phyloP scores from a whole-genome alignment of 2,329 filamentous ascomycete species.

The Apiospora hydei region DNA sequence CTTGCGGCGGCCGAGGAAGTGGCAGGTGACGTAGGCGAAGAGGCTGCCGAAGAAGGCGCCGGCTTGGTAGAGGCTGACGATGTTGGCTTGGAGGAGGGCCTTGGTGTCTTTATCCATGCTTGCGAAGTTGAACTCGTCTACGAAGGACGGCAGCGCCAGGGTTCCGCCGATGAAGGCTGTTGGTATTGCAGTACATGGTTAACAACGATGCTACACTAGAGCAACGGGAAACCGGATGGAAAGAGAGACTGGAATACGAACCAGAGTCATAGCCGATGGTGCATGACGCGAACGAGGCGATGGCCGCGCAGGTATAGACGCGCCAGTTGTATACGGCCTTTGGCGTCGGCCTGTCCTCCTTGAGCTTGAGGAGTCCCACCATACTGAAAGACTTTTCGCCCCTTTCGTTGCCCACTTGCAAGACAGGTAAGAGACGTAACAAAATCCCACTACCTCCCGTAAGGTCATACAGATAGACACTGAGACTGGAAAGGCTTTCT shows the following conservation, averaged over 20 bases:
- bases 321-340: slow-evolving; percentile 67
- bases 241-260: too few species aligned
- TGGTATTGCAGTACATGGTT: too few species aligned
- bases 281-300: slow-evolving; percentile 64
- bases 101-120: slow-evolving; percentile 55
- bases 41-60: slow-evolving; percentile 85
- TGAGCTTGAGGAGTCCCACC: slow-evolving; percentile 58
- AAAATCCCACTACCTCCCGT: neutral
- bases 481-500: neutral
- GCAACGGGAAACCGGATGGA: too few species aligned
- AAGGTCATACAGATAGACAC: neutral
- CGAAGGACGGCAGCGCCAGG: slow-evolving; percentile 73
- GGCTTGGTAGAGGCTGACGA: slow-evolving; percentile 83
- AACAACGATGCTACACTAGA: too few species aligned
- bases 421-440: neutral
- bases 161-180: slow-evolving; percentile 80
- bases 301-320: slow-evolving; percentile 60
- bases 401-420: neutral
- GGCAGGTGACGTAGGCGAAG: slow-evolving; percentile 69
- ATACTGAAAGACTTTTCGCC: slow-evolving; percentile 38
- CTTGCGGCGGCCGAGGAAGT: slow-evolving; percentile 71
- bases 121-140: slow-evolving; percentile 70
- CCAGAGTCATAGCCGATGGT: slow-evolving; percentile 68
- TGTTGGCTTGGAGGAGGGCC: slow-evolving; percentile 73
- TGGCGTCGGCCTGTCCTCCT: slow-evolving; percentile 65